Base-by-base conservation (phyloP, 2,329 filamentous ascomycete species). In the Colletotrichum cereale region DNA sequence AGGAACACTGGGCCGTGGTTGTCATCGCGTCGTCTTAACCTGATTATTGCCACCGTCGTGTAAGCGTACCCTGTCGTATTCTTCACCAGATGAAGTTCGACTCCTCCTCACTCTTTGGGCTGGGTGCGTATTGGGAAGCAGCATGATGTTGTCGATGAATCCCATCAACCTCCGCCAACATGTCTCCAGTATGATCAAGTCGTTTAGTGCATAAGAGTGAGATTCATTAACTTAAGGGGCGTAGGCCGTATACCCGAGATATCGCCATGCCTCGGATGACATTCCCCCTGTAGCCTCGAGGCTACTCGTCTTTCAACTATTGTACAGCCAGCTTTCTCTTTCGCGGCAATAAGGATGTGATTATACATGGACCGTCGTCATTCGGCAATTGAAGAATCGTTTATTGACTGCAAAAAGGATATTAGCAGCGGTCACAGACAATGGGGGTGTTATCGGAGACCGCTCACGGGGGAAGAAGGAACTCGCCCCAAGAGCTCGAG, bases 401-500 rank as follows among this genome's bases (percentile, higher is more conserved):
- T 73, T 60, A 74, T 66, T 73, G 71, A 50, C 73, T 74, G 42
- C 40, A n/a, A 21, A 10, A 31, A 11, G 21, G 36, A 55, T 12
- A 29, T 57, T n/a, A 57, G 50, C 48, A 21, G 21, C 5, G 16
- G 24, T 48, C 10, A 29, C 26, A 21, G 21, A 53, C n/a, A 57
- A 34, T 24, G 34, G 21, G 14, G 21, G 14, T 38, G 62, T 10
- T 55, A 4, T 21, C 3, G 34, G 44, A 11, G 48, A 26, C 16
- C 10, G 79, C 86, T 82, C 82, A 90, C 88, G 89, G 88, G 80
- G 91, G 91, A 74, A 93, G 85, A 70, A 93, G 86, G 77, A 89
- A 84, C 79, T 93, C 91, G 81, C 88, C 88, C 85, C 89, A 91
- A 66, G 89, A 88, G 83, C 90, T 92, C 69, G 89, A 86, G 75